Evolutionary conservation across 352 stramenopile genomes (phyloP).

Genomic region (Globisporangium paroecandrum): DNA sequence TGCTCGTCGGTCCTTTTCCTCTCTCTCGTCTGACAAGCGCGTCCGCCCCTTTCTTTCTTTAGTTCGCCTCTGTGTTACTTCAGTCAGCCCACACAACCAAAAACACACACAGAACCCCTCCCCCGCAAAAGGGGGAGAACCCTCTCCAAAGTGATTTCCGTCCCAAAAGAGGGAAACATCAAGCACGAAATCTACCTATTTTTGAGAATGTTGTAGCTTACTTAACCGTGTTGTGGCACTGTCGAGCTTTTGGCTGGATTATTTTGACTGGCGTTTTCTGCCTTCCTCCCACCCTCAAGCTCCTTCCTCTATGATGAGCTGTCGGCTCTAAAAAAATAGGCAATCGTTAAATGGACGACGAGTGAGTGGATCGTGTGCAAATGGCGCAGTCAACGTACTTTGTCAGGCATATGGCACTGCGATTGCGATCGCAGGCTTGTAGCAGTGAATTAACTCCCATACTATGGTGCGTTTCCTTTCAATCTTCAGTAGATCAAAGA

Average conservation of each 20-base stretch:
- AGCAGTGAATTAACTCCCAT: not conserved
- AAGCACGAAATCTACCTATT: not conserved
- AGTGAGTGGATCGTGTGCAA: not conserved
- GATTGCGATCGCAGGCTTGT: not conserved
- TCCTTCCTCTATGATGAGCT: not conserved
- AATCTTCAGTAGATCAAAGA: not conserved
- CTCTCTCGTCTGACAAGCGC: constrained; percentile 7
- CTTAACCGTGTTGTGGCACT: not conserved
- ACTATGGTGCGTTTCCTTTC: not conserved
- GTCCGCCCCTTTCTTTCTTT: constrained; percentile 15
- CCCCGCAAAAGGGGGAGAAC: not conserved
- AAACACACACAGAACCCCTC: not conserved
- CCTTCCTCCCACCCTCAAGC: not conserved
- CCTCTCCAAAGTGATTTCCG: not conserved
- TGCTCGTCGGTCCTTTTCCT: constrained; percentile 4
- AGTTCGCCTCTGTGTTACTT: constrained; percentile 12
- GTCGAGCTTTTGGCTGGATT: not conserved
- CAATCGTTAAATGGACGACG: not conserved
- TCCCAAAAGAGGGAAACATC: not conserved
- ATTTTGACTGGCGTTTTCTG: constrained; percentile 16
- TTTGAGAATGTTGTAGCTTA: not conserved
- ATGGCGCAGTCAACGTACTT: not conserved
- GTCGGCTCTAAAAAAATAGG: not conserved
- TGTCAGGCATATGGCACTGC: not conserved
- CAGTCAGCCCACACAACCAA: not conserved